Evolutionary conservation across 202 grass and related monocot genomes (phyloP), one percentile per base, ranked within the genome.

Genomic region (Setaria viridis): DNA sequence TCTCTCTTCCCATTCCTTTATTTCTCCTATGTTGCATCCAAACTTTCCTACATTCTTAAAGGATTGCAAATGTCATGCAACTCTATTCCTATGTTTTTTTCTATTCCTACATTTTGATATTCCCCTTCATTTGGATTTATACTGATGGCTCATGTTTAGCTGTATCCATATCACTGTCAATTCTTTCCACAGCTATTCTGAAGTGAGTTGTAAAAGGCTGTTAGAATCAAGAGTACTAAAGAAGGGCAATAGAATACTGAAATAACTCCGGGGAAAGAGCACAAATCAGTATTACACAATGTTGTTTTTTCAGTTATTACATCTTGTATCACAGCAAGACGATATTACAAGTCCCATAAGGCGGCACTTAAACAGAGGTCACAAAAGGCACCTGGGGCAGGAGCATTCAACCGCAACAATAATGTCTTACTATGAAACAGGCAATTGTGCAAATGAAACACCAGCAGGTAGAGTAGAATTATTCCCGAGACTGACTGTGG

Each of bases 381-480:
- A 70, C 41, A 41, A 64, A 77, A 62, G 76, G 16, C 21, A 14
- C 43, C 45, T 55, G 32, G 45, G 60, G 39, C 41, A 48, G 42
- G 19, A 69, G 20, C 63, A 66, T 59, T 85, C 25, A 15, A 30
- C 63, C 45, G 0, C 56, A 10, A 71, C 34, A 78, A 72, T 80
- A 78, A 72, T 80, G 64, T 43, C 55, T 58, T 58, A 43, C 55
- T 60, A 87, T 56, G 37, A 4, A 69, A 57, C 4, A 46, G 48
- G 20, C 39, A 41, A 41, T 41, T 41, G 39, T 41, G 46, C 59
- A 62, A 45, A 43, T 11, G 49, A 62, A 79, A 69, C 19, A 35
- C 37, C 30, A 47, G 70, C 56, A 56, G 37, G 63, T 72, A 39
- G 30, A 80, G 70, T 72, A 39, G 39, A 80, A 80, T 88, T 88